Conservation (phyloP, 2,329 filamentous ascomycete species). For the Penicillium sclerotiorum region DNA sequence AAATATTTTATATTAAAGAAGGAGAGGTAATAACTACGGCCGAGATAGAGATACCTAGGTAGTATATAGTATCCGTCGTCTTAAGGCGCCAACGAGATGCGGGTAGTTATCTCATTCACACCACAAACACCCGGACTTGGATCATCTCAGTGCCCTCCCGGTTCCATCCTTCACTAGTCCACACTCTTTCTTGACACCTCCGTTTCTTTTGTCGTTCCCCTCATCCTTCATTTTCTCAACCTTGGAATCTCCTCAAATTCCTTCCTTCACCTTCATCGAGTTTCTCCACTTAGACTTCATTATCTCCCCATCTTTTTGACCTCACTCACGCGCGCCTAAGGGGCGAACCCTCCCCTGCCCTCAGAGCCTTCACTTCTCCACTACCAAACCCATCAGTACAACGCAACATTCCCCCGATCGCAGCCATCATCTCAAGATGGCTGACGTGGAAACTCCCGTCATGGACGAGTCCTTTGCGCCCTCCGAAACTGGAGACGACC, state of each 20-base stretch:
- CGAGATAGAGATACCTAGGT: too few relatives aligned
- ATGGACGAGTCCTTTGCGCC: constrained; percentile 41
- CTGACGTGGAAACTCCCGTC: constrained; percentile 35
- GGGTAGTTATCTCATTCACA: constrained; percentile 27
- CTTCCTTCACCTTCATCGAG: background rate
- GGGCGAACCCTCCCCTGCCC: constrained; percentile 12
- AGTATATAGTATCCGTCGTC: background rate
- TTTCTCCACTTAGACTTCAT: too few relatives aligned
- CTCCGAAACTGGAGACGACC: constrained; percentile 41
- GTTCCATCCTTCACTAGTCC: constrained; percentile 8
- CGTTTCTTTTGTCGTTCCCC: constrained; percentile 4
- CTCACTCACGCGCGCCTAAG: constrained; percentile 21
- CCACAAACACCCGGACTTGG: constrained; percentile 11
- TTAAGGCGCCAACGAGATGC: constrained; percentile 15
- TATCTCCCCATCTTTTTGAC: constrained; percentile 10
- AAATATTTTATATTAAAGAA: too few relatives aligned
- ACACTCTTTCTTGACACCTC: constrained; percentile 6
- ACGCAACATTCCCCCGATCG: constrained; percentile 9
- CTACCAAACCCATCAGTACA: background rate
- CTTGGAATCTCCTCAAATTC: background rate
- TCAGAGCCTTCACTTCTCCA: constrained; percentile 5
- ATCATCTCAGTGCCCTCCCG: constrained; percentile 20
- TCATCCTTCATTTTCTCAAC: background rate
- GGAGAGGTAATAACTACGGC: too few relatives aligned
- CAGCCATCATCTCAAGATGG: constrained; percentile 30